phyloP scores from a whole-genome alignment of 2,329 filamentous ascomycete species.

The Coleophoma eucalyptorum region DNA sequence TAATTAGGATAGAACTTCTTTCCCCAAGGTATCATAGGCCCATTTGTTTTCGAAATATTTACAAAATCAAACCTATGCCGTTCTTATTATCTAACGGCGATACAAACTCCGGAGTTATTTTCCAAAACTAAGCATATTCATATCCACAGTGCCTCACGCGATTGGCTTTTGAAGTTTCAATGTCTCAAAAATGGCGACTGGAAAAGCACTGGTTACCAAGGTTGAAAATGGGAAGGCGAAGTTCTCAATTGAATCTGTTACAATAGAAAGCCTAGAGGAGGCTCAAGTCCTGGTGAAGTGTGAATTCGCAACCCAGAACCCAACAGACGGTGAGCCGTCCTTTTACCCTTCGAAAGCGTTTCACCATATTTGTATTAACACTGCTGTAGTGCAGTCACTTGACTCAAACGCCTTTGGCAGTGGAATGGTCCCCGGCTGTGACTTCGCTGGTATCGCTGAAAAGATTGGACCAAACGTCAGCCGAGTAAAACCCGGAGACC shows the following conservation, averaged over 20 bases:
- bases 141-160: too few species aligned
- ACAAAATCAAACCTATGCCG: too few species aligned
- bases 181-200: neutral
- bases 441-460: slow-evolving; percentile 33
- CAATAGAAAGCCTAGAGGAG: neutral
- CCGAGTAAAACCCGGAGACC: slow-evolving; percentile 17
- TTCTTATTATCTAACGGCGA: too few species aligned
- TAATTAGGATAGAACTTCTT: too few species aligned
- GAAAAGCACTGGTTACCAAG: neutral
- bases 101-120: too few species aligned
- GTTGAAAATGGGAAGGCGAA: neutral
- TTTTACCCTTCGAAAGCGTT: neutral
- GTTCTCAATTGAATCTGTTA: neutral
- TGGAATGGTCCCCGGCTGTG: slow-evolving; percentile 31
- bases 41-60: too few species aligned
- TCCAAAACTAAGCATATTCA: too few species aligned
- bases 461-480: slow-evolving; percentile 27
- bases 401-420: slow-evolving; percentile 33
- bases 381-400: slow-evolving; percentile 26
- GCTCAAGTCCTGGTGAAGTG: neutral
- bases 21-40: too few species aligned
- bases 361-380: neutral
- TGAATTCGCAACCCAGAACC: neutral
- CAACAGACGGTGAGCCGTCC: neutral
- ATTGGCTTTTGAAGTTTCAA: too few species aligned